These are phyloP conservation scores for Mastigamoeba balamuthi DNA, from an alignment of 78 protist genomes.

Conservation along the genomic window DNA sequence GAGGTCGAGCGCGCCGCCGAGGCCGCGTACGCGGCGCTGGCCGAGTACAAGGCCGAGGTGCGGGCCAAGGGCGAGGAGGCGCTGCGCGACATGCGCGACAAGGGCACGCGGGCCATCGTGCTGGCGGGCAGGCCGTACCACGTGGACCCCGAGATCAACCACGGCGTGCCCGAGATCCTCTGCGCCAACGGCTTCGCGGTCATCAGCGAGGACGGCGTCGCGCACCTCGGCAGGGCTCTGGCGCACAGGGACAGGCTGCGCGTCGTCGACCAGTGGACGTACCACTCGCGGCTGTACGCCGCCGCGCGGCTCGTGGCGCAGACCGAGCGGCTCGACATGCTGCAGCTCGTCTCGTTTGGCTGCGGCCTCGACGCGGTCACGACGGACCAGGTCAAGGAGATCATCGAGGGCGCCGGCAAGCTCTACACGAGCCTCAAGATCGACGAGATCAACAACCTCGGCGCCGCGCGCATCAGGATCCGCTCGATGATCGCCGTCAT, in stretches of 20 bases:
- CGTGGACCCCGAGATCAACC: not conserved
- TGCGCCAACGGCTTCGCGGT: not conserved
- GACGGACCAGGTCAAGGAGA: not conserved
- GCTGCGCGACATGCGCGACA: not conserved
- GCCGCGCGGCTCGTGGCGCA: not conserved
- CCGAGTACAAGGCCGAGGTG: not conserved
- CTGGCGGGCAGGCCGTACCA: not conserved
- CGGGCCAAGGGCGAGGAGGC: not conserved
- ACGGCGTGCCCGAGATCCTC: not conserved
- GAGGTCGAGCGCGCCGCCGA: not conserved
- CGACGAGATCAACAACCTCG: not conserved
- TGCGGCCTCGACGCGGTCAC: not conserved
- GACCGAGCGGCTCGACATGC: not conserved
- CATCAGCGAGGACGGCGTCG: not conserved
- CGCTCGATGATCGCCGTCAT: not conserved
- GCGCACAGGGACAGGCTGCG: not conserved
- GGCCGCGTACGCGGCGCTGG: not conserved
- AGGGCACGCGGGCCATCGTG: not conserved
- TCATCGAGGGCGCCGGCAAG: not conserved
- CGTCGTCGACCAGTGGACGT: not conserved
- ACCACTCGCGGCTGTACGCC: not conserved
- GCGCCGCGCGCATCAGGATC: not conserved
- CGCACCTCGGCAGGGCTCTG: not conserved
- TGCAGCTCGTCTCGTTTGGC: not conserved
- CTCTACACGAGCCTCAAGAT: not conserved